Base-by-base conservation (phyloP, 2,329 filamentous ascomycete species). In the Talaromyces albobiverticillius region DNA sequence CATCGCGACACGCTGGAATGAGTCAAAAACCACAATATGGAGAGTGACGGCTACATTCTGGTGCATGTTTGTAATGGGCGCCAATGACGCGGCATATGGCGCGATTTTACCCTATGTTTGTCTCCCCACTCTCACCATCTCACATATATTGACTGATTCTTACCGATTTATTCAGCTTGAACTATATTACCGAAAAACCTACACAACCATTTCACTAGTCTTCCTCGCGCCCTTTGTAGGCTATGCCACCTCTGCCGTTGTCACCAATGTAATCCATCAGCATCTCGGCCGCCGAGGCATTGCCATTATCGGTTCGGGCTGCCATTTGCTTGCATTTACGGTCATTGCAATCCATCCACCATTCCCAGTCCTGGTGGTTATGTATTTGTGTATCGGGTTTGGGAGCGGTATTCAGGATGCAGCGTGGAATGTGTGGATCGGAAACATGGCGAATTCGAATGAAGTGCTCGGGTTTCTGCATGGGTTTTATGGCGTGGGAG, bases 391-490 rank as follows among this genome's bases (percentile, higher is more conserved):
- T n/a, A 79, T 83, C 1, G 87, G 87, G 1, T 84, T 89, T 47
- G 88, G 87, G 1, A 90, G 87, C 64, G 88, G 88, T 3, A 70
- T 90, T 6, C 62, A 67, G 13, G 68, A 83, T 61, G 77, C 79
- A 0, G 79, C 74, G 8, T 81, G 77, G 76, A 82, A 82, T 63
- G 79, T 80, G 0, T 83, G 80, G 79, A 79, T 84, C 20, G 88
- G 88, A n/a, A 86, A 85, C 62, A 87, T 92, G 82, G 76, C 82
- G 10, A 81, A 83, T 55, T 80, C 86, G 8, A 90, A 90, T 66
- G 84, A 90, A 65, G 75, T 92, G 1, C 77, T 89, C 0, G 87
- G 88, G 1, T 77, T 90, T 53, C 68, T 90, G 16, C 87, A 91
- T 64, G 86, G 81, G 0, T 81, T 81, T 26, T 91, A 89, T 62